Base-by-base conservation (phyloP, 1,284 basidiomycete genomes). In the Microbotryum silenes-acaulis region DNA sequence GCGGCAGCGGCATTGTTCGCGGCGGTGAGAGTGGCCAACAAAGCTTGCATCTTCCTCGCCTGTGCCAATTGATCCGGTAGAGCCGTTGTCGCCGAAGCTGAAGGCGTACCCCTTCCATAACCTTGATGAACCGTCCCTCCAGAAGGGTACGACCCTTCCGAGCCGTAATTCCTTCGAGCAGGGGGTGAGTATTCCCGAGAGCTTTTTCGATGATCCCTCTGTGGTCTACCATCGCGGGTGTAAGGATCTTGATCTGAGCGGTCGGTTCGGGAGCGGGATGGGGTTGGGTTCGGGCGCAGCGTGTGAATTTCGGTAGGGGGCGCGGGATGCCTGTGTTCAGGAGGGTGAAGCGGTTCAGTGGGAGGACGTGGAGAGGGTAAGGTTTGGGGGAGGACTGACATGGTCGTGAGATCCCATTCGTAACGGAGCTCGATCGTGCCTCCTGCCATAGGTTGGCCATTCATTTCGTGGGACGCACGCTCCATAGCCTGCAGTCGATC, bases 381-480 rank as follows among this genome's bases (percentile, higher is more conserved):
- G 37, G 14, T 31, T 31, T 31, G 9, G 4, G 37, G 16, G 16
- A 18, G 14, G 25, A 74, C 64, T 53, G 74, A 70, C 10, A 70
- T 66, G 56, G 77, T 78, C 42, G 78, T 79, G 45, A 77, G 78
- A 67, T 97, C 91, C 86, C 91, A 96, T n/a, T 88, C 86, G 70
- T 88, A 91, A 3, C 83, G 80, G 55, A 97, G 83, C 53, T 91
- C 87, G 82, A 97, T 86, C 0, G 86, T 82, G 20, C 93, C 91
- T 69, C 91, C 91, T 0, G 58, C 60, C 61, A 92, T 80, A 1
- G 82, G 79, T 74, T 87, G 83, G 59, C 87, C 85, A 53, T 87
- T 81, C 71, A 97, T 78, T 37, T 83, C 80, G 70, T 96, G 89
- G 68, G 85, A 84, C 1, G 93, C 88, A 69, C 87, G 83, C 44